These are phyloP conservation scores for Paxillus involutus DNA, from an alignment of 768 basidiomycete genomes.

Conservation along the genomic window DNA sequence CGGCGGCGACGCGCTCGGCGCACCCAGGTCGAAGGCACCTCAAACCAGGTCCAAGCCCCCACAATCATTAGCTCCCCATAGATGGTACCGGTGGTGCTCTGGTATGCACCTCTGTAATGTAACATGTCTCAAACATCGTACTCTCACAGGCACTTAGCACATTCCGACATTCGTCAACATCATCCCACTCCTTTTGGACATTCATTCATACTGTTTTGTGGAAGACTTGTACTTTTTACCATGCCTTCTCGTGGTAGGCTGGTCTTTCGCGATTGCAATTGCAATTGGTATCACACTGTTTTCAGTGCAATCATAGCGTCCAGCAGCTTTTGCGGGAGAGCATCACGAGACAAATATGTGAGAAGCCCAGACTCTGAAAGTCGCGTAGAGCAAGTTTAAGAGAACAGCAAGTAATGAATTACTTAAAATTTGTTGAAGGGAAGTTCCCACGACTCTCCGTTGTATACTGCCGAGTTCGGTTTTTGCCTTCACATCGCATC, in stretches of 20 bases:
- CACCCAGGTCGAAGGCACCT: conserved; percentile 8
- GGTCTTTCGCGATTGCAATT: not conserved
- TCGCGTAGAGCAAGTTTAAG: too few relatives aligned
- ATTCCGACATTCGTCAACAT: not conserved
- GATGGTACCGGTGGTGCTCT: not conserved
- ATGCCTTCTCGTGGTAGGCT: too few relatives aligned
- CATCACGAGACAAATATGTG: too few relatives aligned
- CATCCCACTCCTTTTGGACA: not conserved
- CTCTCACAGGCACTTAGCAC: too few relatives aligned
- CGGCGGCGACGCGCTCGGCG: conserved; percentile 30
- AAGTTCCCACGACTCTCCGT: conserved; percentile 31
- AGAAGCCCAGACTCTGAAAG: too few relatives aligned
- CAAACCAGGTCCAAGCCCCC: not conserved
- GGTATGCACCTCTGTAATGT: not conserved
- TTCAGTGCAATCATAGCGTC: too few relatives aligned
- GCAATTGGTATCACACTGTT: not conserved
- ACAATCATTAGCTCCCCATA: not conserved
- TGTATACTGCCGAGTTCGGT: conserved; percentile 29
- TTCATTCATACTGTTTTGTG: not conserved
- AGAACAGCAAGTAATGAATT: too few relatives aligned
- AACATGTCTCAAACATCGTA: not conserved
- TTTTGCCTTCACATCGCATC: conserved; percentile 33
- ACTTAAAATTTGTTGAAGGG: not conserved
- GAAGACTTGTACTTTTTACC: not conserved
- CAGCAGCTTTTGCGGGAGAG: too few relatives aligned